Conservation (phyloP, 306 rosid species). For the Sophora flavescens region DNA sequence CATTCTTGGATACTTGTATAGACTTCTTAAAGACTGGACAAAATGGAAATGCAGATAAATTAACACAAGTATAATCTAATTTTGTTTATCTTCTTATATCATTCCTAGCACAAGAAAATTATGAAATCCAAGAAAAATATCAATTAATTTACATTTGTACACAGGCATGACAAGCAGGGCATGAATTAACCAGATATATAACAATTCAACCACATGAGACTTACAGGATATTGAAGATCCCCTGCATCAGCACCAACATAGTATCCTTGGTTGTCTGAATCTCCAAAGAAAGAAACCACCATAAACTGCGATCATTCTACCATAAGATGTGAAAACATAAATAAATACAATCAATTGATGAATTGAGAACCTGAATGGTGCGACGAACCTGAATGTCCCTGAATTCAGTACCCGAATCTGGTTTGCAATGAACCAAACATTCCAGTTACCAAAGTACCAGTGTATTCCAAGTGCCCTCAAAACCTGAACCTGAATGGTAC, state of each 20-base stretch:
- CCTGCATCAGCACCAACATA: constrained; percentile 63
- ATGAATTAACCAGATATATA: constrained; percentile 20
- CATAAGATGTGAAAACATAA: constrained; percentile 55
- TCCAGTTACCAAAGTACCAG: too few species aligned
- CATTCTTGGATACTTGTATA: background rate
- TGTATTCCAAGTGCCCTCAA: too few species aligned
- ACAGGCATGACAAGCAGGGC: background rate
- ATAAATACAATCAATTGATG: constrained; percentile 45
- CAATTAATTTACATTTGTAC: background rate
- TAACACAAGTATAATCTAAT: background rate
- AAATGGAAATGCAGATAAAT: constrained; percentile 29
- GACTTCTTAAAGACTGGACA: background rate
- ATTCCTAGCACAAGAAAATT: background rate
- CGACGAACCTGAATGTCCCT: too few species aligned
- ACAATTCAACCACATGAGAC: constrained; percentile 48
- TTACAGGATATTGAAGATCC: constrained; percentile 78
- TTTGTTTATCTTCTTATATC: background rate
- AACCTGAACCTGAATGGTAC: too few species aligned
- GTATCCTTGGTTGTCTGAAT: constrained; percentile 71
- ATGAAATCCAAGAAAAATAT: constrained; percentile 8
- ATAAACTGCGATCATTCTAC: constrained; percentile 73
- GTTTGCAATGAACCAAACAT: too few species aligned
- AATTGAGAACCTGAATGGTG: background rate
- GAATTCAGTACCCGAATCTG: too few species aligned
- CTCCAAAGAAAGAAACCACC: constrained; percentile 60